Evolutionary conservation across 2,329 filamentous ascomycete genomes (phyloP).

Genomic region (Xylariaceae sp.): DNA sequence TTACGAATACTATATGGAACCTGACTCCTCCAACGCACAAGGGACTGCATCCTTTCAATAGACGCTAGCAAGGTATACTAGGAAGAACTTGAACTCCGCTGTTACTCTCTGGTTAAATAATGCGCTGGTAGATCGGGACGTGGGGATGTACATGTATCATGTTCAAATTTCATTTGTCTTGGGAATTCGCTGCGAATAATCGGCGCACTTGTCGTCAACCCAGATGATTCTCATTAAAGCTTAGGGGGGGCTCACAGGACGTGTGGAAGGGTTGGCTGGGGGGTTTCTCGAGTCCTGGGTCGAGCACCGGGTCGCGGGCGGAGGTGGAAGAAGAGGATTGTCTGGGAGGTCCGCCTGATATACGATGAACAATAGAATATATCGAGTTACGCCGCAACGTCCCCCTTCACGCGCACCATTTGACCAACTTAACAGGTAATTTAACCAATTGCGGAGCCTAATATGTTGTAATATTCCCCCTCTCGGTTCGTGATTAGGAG

Average conservation of each 20-base stretch:
- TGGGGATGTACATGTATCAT: background rate
- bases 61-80: background rate
- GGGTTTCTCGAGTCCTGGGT: background rate
- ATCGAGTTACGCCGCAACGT: background rate
- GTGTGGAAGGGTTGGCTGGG: background rate
- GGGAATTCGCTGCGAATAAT: background rate
- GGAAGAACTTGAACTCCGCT: background rate
- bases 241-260: background rate
- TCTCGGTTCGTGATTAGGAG: too few relatives aligned
- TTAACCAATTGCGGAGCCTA: background rate
- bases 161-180: background rate
- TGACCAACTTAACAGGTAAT: background rate
- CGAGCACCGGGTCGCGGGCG: background rate
- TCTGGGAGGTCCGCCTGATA: background rate
- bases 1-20: conserved; percentile 55
- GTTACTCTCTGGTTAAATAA: background rate
- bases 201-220: background rate
- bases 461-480: too few relatives aligned
- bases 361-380: background rate
- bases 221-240: background rate
- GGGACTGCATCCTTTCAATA: conserved; percentile 58
- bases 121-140: background rate
- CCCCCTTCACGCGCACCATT: background rate
- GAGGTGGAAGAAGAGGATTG: background rate
- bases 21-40: conserved; percentile 46